Evolutionary conservation across 208 protist genomes (phyloP), one percentile per base, ranked within the genome.

Genomic region (Wallacemonas sp.): DNA sequence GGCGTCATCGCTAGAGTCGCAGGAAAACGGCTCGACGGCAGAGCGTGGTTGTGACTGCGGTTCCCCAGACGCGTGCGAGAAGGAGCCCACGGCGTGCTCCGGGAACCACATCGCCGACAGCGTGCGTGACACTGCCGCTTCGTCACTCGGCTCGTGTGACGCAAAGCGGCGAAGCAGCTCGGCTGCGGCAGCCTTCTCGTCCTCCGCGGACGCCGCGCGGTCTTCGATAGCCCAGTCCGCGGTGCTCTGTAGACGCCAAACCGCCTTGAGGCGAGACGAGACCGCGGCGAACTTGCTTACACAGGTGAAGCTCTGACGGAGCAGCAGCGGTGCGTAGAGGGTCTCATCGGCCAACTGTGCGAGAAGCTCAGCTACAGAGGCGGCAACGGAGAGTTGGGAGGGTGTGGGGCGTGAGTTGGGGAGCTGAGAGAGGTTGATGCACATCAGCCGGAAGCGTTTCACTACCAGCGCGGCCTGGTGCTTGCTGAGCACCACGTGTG

Each of bases 201-300:
- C 73, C 63, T 63, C 66, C 17, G 32, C 53, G 4, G 75, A 30
- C 37, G 86, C 88, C 3, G 36, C 41, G 10, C 48, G 19, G 22
- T 72, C 59, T 39, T 90, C 77, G 24, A 55, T 71, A 5, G 21
- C 55, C 81, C 82, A 88, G 39, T 55, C 39, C 9, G 41, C 63
- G 39, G 68, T 78, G 26, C 74, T 81, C 48, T 92, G 84, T 57
- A 91, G 70, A 13, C 61, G 64, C 83, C 88, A 94, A 21, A 84
- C 80, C 24, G 32, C 29, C 58, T 58, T 53, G 24, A 86, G 63
- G n/a, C 83, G 79, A 22, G 73, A 63, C 50, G 79, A 74, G 2
- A 83, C 37, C 26, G 46, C 65, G 0, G 24, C 59, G 54, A 94
- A 94, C 33, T 77, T 55, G 1, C 41, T 42, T 8, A 48, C 64